Percentiles rank a stretch among this genome's conserved stretches.
phyloP scores from a whole-genome alignment of 768 basidiomycete genomes.

The Rhodotorula graminis region DNA sequence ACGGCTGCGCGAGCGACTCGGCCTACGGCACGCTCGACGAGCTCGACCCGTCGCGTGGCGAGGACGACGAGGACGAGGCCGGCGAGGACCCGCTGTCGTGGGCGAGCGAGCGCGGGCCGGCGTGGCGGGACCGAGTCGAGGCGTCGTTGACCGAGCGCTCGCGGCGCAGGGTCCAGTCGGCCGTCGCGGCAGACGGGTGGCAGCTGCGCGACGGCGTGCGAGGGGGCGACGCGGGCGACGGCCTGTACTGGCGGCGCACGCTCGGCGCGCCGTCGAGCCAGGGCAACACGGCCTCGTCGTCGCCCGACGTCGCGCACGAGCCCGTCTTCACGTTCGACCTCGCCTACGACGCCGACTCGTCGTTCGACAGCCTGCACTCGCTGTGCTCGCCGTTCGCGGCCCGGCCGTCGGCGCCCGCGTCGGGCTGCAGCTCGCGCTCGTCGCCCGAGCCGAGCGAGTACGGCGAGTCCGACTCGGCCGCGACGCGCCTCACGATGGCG shows the following conservation, averaged over 20 bases:
- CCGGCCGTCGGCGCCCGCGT: not conserved
- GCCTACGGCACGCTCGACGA: slow-evolving; percentile 25
- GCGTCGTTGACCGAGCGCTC: not conserved
- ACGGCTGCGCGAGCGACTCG: slow-evolving; percentile 15
- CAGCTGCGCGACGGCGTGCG: not conserved
- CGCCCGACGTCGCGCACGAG: not conserved
- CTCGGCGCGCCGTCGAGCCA: not conserved
- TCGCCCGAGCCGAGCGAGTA: slow-evolving; percentile 30
- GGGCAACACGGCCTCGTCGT: not conserved
- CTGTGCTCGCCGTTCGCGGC: not conserved
- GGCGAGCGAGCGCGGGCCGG: not conserved
- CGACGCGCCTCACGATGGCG: not conserved
- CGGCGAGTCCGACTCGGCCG: slow-evolving; percentile 1
- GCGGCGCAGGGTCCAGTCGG: not conserved
- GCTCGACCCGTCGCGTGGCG: not conserved
- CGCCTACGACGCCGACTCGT: slow-evolving; percentile 13
- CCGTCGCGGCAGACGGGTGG: not conserved
- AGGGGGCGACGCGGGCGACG: not conserved
- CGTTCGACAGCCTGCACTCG: slow-evolving; percentile 9
- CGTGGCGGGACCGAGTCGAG: not conserved
- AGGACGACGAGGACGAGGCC: slow-evolving; percentile 81
- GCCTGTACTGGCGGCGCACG: not conserved
- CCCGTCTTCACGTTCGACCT: slow-evolving; percentile 7
- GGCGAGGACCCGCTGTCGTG: slow-evolving; percentile 52
- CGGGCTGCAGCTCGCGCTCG: slow-evolving; percentile 9